Evolutionary conservation across 192 early-diverging fungal species (phyloP).

Genomic region (Glomus cerebriforme): DNA sequence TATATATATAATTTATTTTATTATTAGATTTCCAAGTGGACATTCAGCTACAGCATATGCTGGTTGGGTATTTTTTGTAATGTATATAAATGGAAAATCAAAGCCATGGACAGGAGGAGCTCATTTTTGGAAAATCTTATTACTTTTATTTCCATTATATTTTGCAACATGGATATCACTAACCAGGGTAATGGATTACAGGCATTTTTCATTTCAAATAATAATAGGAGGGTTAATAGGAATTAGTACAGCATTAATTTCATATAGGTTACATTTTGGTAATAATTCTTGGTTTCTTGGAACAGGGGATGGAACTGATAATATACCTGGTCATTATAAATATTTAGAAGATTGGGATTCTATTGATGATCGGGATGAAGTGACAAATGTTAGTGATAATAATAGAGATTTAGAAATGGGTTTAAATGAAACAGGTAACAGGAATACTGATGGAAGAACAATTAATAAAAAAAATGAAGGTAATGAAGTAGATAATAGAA

Average conservation of each 20-base stretch:
- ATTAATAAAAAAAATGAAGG: not conserved
- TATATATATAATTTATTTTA: not conserved
- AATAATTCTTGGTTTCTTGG: slow-evolving; percentile 24
- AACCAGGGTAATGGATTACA: slow-evolving; percentile 28
- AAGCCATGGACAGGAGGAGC: slow-evolving; percentile 33
- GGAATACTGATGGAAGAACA: not conserved
- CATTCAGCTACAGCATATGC: slow-evolving; percentile 34
- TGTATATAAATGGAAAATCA: slow-evolving; percentile 31
- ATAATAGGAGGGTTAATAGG: slow-evolving; percentile 28
- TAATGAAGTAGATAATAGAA: not conserved
- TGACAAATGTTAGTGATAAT: not conserved
- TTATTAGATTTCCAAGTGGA: slow-evolving; percentile 32
- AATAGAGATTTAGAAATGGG: not conserved
- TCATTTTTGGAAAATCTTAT: slow-evolving; percentile 26
- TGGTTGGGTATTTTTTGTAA: slow-evolving; percentile 31
- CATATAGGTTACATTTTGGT: slow-evolving; percentile 30
- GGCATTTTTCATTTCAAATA: slow-evolving; percentile 36
- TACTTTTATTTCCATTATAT: slow-evolving; percentile 20
- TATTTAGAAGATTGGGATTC: slow-evolving; percentile 6
- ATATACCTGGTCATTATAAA: slow-evolving; percentile 28
- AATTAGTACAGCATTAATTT: slow-evolving; percentile 13
- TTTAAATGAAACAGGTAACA: not conserved
- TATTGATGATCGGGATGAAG: not conserved
- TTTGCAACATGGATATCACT: slow-evolving; percentile 32
- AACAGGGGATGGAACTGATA: slow-evolving; percentile 12